Percentiles rank a stretch among this genome's conserved stretches.
phyloP scores from a whole-genome alignment of 176 grass and related monocot genomes.

The Oryza punctata region DNA sequence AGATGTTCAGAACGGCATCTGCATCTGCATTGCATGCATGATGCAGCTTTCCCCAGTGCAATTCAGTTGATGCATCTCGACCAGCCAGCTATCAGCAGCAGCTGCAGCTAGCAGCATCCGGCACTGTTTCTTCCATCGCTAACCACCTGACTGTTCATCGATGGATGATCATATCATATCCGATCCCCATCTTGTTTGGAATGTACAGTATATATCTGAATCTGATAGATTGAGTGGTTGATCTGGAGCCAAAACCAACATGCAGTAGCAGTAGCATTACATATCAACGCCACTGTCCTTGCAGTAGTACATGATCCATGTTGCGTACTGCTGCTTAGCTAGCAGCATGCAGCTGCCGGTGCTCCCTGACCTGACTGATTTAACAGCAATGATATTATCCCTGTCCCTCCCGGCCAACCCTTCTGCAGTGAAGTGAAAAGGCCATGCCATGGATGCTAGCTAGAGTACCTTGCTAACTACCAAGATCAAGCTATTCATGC shows the following conservation, averaged over 20 bases:
- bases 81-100: neutral
- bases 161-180: neutral
- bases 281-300: neutral
- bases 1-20: neutral
- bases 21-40: neutral
- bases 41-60: neutral
- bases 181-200: neutral
- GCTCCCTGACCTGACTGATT: neutral
- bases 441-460: neutral
- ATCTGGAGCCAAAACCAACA: neutral
- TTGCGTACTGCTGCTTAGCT: neutral
- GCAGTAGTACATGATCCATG: neutral
- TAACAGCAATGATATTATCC: neutral
- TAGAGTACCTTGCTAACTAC: neutral
- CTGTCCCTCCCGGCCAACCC: neutral
- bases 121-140: neutral
- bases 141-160: neutral
- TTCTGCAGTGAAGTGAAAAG: neutral
- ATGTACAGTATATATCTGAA: neutral
- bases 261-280: neutral
- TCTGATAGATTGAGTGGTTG: neutral
- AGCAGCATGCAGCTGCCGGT: neutral
- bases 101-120: neutral
- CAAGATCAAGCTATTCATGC: neutral
- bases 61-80: neutral